Base-by-base conservation (phyloP, 495 filamentous ascomycete genomes). In the Hypomontagnella submonticulosa region DNA sequence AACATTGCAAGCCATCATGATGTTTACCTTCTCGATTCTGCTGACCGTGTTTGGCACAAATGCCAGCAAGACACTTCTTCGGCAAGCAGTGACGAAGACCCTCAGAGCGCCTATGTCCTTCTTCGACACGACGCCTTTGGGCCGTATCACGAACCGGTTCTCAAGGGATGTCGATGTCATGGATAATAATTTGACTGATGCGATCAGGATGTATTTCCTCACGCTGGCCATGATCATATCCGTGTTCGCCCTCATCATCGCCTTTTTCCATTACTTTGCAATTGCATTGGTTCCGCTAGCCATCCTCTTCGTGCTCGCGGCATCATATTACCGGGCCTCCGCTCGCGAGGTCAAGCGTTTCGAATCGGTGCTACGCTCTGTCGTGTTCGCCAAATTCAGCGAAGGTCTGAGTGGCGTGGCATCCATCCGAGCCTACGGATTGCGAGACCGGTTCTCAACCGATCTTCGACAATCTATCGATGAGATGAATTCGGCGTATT, bases 121-220 rank as follows among this genome's bases (percentile, higher is more conserved):
- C 81, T 97, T 98, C 79, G 95, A 97, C 66, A 97, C 94, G 0
- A 99, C 95, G 0, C 95, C 95, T 1, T 80, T 97, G 0, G 95
- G 95, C n/a, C 88, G 95, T 19, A 97, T 99, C 72, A 95, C 92
- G 7, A 99, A 98, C 72, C 90, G 95, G 16, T 99, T 99, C 78
- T 94, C 93, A 3, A 92, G 93, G 69, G 95, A 99, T 75, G 89
- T 97, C 43, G 90, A 96, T 69, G 89, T 90, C 32, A 96, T 99
- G 92, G 95, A 99, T 75, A 97, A 97, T 73, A 92, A 86, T 41
- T 81, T 97, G 7, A 89, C 89, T 0, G 95, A 97, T 71, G 88
- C 92, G 6, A 92, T 99, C 81, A 85, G 95, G 59, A 96, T 97
- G 85, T 99, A 95, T 77, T 87, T 93, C 55, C 78, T 97, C 64